phyloP scores from a whole-genome alignment of 2,329 filamentous ascomycete genomes.

The Epichloe gansuensis region DNA sequence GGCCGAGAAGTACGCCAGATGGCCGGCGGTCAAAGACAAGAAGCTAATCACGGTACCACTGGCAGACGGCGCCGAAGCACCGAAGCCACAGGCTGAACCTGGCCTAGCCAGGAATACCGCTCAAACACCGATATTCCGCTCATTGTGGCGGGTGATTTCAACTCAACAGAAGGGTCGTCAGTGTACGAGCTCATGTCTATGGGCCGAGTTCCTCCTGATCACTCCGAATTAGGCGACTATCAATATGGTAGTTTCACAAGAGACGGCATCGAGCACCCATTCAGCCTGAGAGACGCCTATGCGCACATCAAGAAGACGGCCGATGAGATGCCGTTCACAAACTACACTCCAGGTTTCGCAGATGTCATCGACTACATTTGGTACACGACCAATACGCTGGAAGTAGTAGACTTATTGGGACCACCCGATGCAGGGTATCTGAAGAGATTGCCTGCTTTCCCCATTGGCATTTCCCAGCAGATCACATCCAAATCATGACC shows the following conservation, averaged over 20 bases:
- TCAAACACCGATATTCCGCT: constrained; percentile 81
- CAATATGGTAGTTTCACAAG: constrained; percentile 90
- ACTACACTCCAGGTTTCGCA: constrained; percentile 88
- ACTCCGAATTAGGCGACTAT: constrained; percentile 66
- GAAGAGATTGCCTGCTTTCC: constrained; percentile 82
- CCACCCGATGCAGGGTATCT: constrained; percentile 79
- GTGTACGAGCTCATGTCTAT: constrained; percentile 83
- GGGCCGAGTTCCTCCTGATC: constrained; percentile 65
- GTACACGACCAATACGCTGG: constrained; percentile 85
- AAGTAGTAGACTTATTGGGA: constrained; percentile 73
- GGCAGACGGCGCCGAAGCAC: constrained; percentile 31
- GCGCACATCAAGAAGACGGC: constrained; percentile 68
- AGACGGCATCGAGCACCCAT: constrained; percentile 87
- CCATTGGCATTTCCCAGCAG: constrained; percentile 87
- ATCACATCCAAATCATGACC: constrained; percentile 80
- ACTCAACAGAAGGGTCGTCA: constrained; percentile 75
- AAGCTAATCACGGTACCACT: constrained; percentile 37
- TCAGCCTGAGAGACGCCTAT: constrained; percentile 87
- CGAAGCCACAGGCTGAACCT: constrained; percentile 46
- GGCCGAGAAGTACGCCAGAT: constrained; percentile 72
- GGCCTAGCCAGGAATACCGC: constrained; percentile 74
- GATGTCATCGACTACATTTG: constrained; percentile 95
- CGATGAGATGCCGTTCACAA: constrained; percentile 83
- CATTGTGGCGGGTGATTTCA: constrained; percentile 90
- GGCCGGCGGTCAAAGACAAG: constrained; percentile 75